Conservation (phyloP, 768 basidiomycete species). For the Butyriboletus loyo region DNA sequence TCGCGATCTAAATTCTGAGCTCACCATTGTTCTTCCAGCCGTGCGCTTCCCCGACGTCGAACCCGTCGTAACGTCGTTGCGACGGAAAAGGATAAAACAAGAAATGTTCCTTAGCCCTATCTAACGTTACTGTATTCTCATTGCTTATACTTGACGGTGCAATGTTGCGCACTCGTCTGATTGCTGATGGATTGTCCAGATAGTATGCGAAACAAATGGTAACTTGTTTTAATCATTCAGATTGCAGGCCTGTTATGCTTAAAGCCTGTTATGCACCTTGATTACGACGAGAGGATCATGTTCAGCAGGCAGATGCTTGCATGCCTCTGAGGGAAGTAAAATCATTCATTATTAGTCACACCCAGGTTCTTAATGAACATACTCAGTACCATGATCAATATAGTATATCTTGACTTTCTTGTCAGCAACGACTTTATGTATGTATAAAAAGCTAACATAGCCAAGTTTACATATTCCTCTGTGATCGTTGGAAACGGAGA, state of each 20-base stretch:
- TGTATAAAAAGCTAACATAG: no score
- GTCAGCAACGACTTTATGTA: no score
- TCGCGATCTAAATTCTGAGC: not conserved
- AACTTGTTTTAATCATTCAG: not conserved
- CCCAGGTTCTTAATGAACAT: no score
- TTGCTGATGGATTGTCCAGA: conserved; percentile 11
- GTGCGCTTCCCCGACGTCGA: not conserved
- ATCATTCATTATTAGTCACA: no score
- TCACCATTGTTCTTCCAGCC: not conserved
- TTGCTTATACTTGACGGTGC: not conserved
- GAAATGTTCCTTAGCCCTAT: conserved; percentile 5
- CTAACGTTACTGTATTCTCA: conserved; percentile 14
- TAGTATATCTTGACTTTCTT: no score
- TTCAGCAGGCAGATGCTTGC: no score
- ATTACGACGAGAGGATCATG: not conserved
- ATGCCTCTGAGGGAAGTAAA: no score
- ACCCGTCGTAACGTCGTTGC: not conserved
- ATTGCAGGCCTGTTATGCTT: not conserved
- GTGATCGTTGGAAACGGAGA: no score
- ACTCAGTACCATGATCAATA: no score
- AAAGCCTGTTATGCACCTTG: not conserved
- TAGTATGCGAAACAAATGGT: not conserved
- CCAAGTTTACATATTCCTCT: no score
- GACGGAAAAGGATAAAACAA: conserved; percentile 3
- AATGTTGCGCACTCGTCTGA: not conserved